Evolutionary conservation across 192 early-diverging fungal species (phyloP), one percentile per base, ranked within the genome.

Genomic region (Obelidium mucronatum): DNA sequence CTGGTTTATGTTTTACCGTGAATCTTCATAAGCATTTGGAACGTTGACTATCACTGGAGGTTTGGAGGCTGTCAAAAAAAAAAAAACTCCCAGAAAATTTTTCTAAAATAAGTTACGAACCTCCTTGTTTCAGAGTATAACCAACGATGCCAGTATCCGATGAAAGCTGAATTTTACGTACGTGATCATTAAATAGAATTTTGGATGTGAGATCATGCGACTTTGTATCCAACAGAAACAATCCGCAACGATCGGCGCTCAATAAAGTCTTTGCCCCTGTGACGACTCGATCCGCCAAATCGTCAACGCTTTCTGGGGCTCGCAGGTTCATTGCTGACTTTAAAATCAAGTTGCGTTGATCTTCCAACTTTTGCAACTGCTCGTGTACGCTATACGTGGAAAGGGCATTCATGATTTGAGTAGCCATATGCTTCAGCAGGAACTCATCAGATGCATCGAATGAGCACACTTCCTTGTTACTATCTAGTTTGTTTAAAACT

Each of bases 1-100:
- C n/a, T n/a, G n/a, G n/a, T n/a, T n/a, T n/a, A n/a, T n/a, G n/a
- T n/a, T n/a, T n/a, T 30, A 68, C 66, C 66, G 40, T 51, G 8
- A 22, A 40, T 68, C 66, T n/a, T 15, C n/a, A 11, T 11, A 51
- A 11, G 40, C 72, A 24, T 74, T 42, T 34, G 55, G 17, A 36
- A 74, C 40, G 35, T 74, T 74, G 40, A 74, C 24, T 2, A 74
- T 63, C 28, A 61, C 72, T 74, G 34, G n/a, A 35, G 56, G 13
- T 37, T 51, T n/a, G n/a, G n/a, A n/a, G n/a, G n/a, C n/a, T n/a
- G n/a, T n/a, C n/a, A n/a, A n/a, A n/a, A 48, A 48, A 19, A 48
- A 48, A 19, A 19, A 48, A 48, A 48, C 11, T 48, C 19, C 19
- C 44, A 48, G 44, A 48, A 48, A 69, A 1, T 30, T 52, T 3